Evolutionary conservation across 148 eudicot genomes (phyloP).

Genomic region (Suaeda aralocaspica): DNA sequence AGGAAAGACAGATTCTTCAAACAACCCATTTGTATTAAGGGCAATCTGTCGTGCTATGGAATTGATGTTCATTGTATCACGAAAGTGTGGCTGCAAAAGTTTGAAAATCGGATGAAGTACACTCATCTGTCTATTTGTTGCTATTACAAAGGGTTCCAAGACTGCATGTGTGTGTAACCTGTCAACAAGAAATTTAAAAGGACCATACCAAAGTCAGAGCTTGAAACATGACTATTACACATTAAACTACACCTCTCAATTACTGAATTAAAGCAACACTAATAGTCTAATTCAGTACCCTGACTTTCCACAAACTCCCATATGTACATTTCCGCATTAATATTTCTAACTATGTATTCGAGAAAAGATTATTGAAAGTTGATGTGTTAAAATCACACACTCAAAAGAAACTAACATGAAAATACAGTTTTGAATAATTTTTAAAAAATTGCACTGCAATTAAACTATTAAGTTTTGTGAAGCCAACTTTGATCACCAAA

Average conservation of each 20-base stretch:
- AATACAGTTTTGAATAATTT: too few species aligned
- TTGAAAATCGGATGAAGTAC: constrained; percentile 77
- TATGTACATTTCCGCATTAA: too few species aligned
- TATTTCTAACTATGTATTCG: too few species aligned
- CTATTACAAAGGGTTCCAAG: constrained; percentile 81
- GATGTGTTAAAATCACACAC: too few species aligned
- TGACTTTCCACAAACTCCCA: too few species aligned
- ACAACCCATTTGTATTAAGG: constrained; percentile 62
- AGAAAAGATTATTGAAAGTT: not conserved
- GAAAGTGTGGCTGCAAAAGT: constrained; percentile 81
- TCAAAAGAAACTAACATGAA: too few species aligned
- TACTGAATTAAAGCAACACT: too few species aligned
- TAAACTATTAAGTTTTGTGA: too few species aligned
- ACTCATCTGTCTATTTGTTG: constrained; percentile 76
- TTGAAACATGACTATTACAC: not conserved
- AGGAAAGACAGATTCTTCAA: constrained; percentile 69
- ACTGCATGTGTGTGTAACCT: constrained; percentile 81
- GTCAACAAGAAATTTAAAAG: not conserved
- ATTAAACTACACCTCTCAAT: too few species aligned
- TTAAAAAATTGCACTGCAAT: too few species aligned
- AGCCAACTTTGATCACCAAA: too few species aligned
- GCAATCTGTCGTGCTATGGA: constrained; percentile 70
- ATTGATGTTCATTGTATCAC: constrained; percentile 78
- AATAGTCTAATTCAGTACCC: too few species aligned
- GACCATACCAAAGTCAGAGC: not conserved